Evolutionary conservation across 1,284 basidiomycete genomes (phyloP), one percentile per base, ranked within the genome.

Genomic region (Cutaneotrichosporon sp.): DNA sequence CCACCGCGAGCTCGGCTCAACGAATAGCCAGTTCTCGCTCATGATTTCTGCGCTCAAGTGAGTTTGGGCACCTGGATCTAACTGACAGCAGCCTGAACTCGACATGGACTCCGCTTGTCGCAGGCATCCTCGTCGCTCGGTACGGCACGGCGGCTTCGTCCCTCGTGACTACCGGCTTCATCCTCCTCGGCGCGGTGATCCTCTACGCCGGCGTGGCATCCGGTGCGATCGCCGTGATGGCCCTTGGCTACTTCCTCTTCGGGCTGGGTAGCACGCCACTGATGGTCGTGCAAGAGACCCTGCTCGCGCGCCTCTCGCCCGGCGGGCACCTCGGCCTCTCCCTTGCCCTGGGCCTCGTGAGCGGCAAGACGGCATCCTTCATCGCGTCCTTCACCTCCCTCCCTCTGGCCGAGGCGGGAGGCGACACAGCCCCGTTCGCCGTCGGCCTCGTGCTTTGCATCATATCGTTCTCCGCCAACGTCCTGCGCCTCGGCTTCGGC

Each of bases 51-150:
- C 89, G 0, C 87, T 86, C 69, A 72, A 69, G 72, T 74, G 36
- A 59, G 71, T 59, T 4, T 50, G 10, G 14, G 10, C 16, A 11
- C 20, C 27, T 11, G 18, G 10, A 24, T 1, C 13, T 2, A 43
- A 22, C 25, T 51, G 18, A 43, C 22, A 29, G 6, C 49, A 88
- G 86, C 59, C 77, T 91, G 38, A 91, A 90, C 71, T 86, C 87
- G 63, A 90, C 89, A 43, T 90, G 89, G 89, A 91, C 89, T 11
- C 89, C 89, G 1, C 82, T 91, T 5, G 82, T 89, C 0, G 88
- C 87, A 16, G 87, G 88, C 4, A 65, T 90, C 14, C 80, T 90
- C 49, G 85, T 87, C 7, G 86, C 86, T 62, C 83, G 83, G 56
- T 82, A 91, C 4, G 72, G 72, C 11, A 74, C 74, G 1, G 67